Conservation (phyloP, 306 rosid species). For the Astragalus membranaceus region DNA sequence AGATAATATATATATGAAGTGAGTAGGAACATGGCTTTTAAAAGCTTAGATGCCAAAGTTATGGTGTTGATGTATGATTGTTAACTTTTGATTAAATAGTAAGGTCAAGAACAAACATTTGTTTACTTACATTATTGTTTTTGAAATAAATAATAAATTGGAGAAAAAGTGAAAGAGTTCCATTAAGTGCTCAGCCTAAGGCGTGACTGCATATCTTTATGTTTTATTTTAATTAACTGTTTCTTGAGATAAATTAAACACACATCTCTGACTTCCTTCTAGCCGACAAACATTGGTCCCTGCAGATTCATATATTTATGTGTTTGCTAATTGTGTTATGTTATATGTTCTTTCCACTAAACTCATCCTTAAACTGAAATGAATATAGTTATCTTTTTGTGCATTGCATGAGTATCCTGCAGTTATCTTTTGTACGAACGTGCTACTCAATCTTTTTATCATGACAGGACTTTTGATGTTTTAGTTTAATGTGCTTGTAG, state of each 20-base stretch:
- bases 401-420: neutral
- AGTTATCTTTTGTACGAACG: neutral
- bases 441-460: slow-evolving; percentile 1
- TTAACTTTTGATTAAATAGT: neutral
- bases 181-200: neutral
- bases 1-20: neutral
- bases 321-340: neutral
- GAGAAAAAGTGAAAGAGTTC: neutral
- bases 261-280: neutral
- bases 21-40: slow-evolving; percentile 8
- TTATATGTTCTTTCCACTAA: neutral
- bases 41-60: slow-evolving; percentile 1
- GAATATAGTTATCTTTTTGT: neutral
- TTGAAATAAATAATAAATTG: neutral
- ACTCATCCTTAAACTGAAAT: slow-evolving; percentile 11
- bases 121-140: neutral
- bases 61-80: slow-evolving; percentile 1
- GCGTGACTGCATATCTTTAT: neutral
- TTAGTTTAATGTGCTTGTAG: slow-evolving; percentile 45
- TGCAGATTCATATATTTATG: neutral
- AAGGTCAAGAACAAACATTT: neutral
- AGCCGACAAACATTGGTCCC: neutral
- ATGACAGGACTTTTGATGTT: slow-evolving; percentile 14
- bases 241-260: neutral
- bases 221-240: slow-evolving; percentile 10